These are phyloP conservation scores for Penicillium glabrum DNA, from an alignment of 2,329 filamentous ascomycete species.

Conservation along the genomic window DNA sequence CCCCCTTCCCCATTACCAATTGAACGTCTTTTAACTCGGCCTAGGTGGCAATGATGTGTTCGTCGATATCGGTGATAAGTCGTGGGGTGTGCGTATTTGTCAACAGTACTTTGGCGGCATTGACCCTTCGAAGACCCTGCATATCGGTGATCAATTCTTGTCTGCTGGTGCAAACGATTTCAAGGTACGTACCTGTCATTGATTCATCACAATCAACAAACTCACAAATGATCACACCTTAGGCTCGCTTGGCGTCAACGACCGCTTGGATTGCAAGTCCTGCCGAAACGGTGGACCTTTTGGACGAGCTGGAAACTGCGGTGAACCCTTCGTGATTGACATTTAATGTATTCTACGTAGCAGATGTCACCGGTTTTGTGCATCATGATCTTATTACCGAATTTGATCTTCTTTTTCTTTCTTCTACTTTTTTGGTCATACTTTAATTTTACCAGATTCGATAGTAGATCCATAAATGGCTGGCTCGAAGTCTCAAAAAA, in stretches of 20 bases:
- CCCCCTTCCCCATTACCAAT: not conserved
- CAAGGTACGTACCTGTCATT: conserved; percentile 56
- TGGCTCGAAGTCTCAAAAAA: not conserved
- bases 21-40: not conserved
- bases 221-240: not conserved
- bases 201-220: not conserved
- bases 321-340: not conserved
- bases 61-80: conserved; percentile 97
- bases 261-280: conserved; percentile 97
- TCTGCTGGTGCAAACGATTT: conserved; percentile 96
- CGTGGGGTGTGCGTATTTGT: conserved; percentile 89
- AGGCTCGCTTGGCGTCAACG: conserved; percentile 82
- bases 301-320: conserved; percentile 66
- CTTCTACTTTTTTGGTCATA: too few relatives aligned
- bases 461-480: not conserved
- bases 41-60: conserved; percentile 89
- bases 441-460: not conserved
- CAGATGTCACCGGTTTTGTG: not conserved
- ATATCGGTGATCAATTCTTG: conserved; percentile 94
- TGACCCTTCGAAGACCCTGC: conserved; percentile 74
- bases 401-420: not conserved
- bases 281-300: conserved; percentile 79
- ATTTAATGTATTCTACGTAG: not conserved
- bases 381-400: not conserved
- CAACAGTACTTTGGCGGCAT: conserved; percentile 85